Evolutionary conservation across 192 early-diverging fungal genomes (phyloP), one percentile per base, ranked within the genome.

Genomic region (Phlyctochytrium planicorne): DNA sequence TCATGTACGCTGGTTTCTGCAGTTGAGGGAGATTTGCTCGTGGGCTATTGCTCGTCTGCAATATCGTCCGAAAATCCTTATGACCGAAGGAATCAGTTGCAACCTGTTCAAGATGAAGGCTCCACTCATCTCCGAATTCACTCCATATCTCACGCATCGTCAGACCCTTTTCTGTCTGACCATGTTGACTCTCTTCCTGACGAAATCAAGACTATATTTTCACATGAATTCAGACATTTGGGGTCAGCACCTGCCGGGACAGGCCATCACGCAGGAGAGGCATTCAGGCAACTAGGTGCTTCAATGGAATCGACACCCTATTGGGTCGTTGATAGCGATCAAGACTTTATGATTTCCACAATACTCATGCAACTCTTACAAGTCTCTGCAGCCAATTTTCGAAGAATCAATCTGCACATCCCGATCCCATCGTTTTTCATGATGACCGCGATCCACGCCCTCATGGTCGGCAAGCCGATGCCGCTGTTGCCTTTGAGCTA

Each of bases 161-260:
- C 40, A 10, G 40, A 50, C 40, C 40, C 40, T 50, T n/a, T 50
- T 50, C 40, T n/a, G 40, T n/a, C 40, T n/a, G n/a, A n/a, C n/a
- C n/a, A n/a, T n/a, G n/a, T n/a, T n/a, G n/a, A n/a, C n/a, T n/a
- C n/a, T n/a, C n/a, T n/a, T n/a, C n/a, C n/a, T n/a, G n/a, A n/a
- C n/a, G n/a, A n/a, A n/a, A n/a, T n/a, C n/a, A n/a, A n/a, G n/a
- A n/a, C n/a, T n/a, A n/a, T n/a, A n/a, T n/a, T n/a, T n/a, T n/a
- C n/a, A n/a, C n/a, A n/a, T n/a, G n/a, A n/a, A n/a, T n/a, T n/a
- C n/a, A n/a, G n/a, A n/a, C n/a, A n/a, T n/a, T n/a, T n/a, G n/a
- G n/a, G n/a, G n/a, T n/a, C n/a, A n/a, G n/a, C n/a, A n/a, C n/a
- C n/a, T n/a, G n/a, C n/a, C n/a, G n/a, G n/a, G n/a, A n/a, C n/a